phyloP scores from a whole-genome alignment of 345 rosid species.

The Eucalyptus tenuipes region DNA sequence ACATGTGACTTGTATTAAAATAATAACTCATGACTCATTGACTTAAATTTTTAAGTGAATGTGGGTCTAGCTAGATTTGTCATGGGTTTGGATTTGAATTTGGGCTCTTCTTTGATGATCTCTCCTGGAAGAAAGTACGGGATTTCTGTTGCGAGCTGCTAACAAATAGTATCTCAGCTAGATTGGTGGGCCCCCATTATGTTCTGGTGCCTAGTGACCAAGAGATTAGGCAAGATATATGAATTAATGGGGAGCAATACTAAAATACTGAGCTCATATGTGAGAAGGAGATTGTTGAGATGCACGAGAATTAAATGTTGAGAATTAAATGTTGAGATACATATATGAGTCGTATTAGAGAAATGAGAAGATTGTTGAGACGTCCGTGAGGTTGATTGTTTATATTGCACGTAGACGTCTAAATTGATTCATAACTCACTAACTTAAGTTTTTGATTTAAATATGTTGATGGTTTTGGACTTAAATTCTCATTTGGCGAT shows the following conservation, averaged over 20 bases:
- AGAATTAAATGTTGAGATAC: background rate
- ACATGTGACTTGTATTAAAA: background rate
- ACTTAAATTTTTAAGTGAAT: accelerated
- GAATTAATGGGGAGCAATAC: background rate
- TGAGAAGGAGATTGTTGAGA: background rate
- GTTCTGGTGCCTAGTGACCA: accelerated
- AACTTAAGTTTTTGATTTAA: accelerated
- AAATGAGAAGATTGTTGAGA: too few relatives aligned
- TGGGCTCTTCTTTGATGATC: background rate
- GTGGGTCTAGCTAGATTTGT: too few relatives aligned
- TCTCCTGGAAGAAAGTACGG: accelerated
- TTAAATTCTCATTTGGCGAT: background rate
- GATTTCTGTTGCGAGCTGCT: accelerated
- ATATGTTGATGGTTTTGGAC: background rate
- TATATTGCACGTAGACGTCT: accelerated
- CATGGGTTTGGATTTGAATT: background rate
- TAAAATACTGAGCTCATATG: accelerated
- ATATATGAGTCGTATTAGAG: too few relatives aligned
- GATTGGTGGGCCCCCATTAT: background rate
- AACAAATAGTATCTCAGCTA: background rate
- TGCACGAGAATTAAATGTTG: background rate
- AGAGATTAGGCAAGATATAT: too few relatives aligned
- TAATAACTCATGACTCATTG: too few relatives aligned
- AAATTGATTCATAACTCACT: background rate
- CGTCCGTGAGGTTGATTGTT: accelerated